Conservation (phyloP, 345 rosid species). For the Eucalyptus caleyi region DNA sequence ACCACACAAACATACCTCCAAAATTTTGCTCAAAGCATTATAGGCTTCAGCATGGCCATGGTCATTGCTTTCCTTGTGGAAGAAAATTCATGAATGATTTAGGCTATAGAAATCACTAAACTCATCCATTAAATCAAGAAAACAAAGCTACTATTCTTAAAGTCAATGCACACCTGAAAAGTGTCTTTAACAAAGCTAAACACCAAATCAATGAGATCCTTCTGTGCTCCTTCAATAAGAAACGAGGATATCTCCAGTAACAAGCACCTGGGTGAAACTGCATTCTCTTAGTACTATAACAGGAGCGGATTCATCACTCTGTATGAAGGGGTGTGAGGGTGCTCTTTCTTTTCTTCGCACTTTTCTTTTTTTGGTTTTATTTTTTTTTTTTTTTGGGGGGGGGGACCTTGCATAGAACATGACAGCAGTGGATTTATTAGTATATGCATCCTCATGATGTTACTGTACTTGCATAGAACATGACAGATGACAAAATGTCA, state of each 20-base stretch:
- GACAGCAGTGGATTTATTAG: background rate
- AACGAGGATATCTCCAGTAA: slow-evolving; percentile 62
- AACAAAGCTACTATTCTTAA: background rate
- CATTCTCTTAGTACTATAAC: background rate
- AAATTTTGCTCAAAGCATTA: slow-evolving; percentile 47
- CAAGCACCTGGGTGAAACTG: slow-evolving; percentile 18
- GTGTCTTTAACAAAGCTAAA: slow-evolving; percentile 45
- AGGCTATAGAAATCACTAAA: background rate
- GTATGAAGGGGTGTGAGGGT: background rate
- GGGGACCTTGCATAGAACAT: background rate
- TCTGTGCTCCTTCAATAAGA: slow-evolving; percentile 61
- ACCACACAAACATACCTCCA: slow-evolving; percentile 33
- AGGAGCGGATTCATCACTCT: background rate
- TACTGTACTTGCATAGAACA: background rate
- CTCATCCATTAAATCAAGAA: background rate
- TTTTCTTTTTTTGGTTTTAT: too few relatives aligned
- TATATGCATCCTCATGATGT: background rate
- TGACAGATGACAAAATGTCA: background rate
- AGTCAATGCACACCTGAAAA: slow-evolving; percentile 35
- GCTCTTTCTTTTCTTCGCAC: background rate
- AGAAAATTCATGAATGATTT: background rate
- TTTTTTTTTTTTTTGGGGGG: too few relatives aligned
- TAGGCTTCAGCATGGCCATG: slow-evolving; percentile 59
- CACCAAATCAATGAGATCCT: slow-evolving; percentile 56
- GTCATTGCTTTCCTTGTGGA: slow-evolving; percentile 36